Conservation (phyloP, 176 grass and related monocot species). For the bread wheat (Triticum aestivum) region DNA sequence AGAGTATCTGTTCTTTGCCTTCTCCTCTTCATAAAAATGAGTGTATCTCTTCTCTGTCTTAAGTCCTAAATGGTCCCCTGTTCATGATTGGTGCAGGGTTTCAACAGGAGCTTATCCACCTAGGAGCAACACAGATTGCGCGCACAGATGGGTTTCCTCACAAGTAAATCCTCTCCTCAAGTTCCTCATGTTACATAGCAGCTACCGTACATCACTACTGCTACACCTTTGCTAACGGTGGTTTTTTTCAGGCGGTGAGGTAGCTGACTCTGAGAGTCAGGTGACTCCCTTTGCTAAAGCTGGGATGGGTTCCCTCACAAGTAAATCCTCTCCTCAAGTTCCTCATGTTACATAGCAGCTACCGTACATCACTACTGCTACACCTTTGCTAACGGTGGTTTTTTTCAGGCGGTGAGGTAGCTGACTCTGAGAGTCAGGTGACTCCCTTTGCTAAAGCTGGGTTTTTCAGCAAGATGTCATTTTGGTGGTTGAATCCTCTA, state of each 20-base stretch:
- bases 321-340: not conserved
- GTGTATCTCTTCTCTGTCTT: not conserved
- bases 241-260: not conserved
- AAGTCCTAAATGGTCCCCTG: no score
- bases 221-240: no score
- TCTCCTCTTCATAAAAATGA: no score
- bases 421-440: conserved; percentile 28
- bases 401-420: not conserved
- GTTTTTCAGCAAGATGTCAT: conserved; percentile 62
- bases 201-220: not conserved
- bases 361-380: no score
- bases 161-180: not conserved
- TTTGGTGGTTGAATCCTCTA: conserved; percentile 87
- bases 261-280: conserved; percentile 23
- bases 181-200: conserved; percentile 16
- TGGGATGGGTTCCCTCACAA: not conserved
- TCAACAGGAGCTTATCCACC: not conserved
- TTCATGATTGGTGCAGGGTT: not conserved
- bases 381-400: no score
- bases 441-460: conserved; percentile 60
- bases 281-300: conserved; percentile 56
- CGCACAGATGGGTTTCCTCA: not conserved
- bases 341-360: conserved; percentile 21
- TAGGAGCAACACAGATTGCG: not conserved
- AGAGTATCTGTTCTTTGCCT: not conserved